Conservation (phyloP, 2,329 filamentous ascomycete species). For the Venturia effusa region DNA sequence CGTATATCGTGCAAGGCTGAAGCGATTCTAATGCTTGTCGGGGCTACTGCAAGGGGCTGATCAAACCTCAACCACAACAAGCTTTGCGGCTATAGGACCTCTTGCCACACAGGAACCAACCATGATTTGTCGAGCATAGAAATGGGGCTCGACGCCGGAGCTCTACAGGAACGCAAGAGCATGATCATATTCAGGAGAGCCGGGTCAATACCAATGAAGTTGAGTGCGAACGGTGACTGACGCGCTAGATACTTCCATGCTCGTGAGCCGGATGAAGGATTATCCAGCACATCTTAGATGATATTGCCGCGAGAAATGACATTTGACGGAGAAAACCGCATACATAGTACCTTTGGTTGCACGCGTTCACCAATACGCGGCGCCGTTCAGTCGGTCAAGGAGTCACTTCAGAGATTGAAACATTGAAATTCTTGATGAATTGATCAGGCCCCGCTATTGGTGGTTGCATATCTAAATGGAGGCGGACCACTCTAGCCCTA, state of each 20-base stretch:
- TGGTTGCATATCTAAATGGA: neutral
- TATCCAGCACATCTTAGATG: neutral
- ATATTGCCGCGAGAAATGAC: neutral
- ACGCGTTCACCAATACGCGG: neutral
- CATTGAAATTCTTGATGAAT: neutral
- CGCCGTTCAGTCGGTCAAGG: neutral
- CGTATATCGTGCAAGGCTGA: neutral
- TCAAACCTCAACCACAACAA: neutral
- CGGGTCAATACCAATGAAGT: neutral
- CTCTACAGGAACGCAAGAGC: neutral
- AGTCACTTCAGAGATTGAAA: neutral
- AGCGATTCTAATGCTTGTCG: too few relatives aligned
- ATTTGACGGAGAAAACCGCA: neutral
- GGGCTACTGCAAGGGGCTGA: neutral
- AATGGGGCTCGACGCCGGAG: neutral
- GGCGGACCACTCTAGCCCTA: neutral
- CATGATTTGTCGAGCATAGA: neutral
- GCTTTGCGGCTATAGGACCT: constrained; percentile 1
- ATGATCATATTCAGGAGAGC: neutral
- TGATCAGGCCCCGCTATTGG: neutral
- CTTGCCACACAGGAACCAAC: neutral
- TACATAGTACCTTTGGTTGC: neutral
- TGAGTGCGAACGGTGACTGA: neutral
- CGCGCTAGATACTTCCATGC: neutral
- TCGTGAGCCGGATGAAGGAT: neutral